These are phyloP conservation scores for Leccinellum albellum DNA, from an alignment of 768 basidiomycete genomes.

Conservation along the genomic window DNA sequence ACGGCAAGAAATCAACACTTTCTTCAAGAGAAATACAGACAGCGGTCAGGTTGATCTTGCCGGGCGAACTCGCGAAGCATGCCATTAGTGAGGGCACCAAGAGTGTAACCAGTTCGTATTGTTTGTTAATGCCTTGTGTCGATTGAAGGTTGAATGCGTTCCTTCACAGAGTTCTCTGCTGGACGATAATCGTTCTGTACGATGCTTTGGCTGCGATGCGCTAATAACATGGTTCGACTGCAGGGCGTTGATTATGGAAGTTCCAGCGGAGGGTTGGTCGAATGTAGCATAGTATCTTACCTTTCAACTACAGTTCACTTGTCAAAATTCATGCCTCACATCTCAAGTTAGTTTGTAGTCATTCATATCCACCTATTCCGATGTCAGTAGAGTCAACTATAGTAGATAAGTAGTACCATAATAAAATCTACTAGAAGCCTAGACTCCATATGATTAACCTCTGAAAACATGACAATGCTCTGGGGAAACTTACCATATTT, in stretches of 20 bases:
- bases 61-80: slow-evolving; percentile 71
- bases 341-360: neutral
- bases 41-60: slow-evolving; percentile 63
- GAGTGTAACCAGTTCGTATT: slow-evolving; percentile 46
- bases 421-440: slow-evolving; percentile 25
- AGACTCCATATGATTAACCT: neutral
- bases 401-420: no score
- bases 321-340: neutral
- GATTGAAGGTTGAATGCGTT: neutral
- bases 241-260: neutral
- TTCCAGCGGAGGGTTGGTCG: neutral
- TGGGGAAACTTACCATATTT: slow-evolving; percentile 69
- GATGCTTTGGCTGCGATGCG: neutral
- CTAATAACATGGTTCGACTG: neutral
- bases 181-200: slow-evolving; percentile 7
- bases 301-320: neutral
- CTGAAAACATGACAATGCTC: no score
- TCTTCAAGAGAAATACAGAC: slow-evolving; percentile 74
- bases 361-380: neutral
- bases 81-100: slow-evolving; percentile 75
- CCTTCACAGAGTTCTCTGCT: slow-evolving; percentile 26
- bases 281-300: slow-evolving; percentile 25
- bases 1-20: slow-evolving; percentile 72
- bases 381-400: neutral
- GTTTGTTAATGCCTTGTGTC: neutral